These are phyloP conservation scores for Saccharomycopsis vini DNA, from an alignment of 805 yeast genomes.

Conservation along the genomic window DNA sequence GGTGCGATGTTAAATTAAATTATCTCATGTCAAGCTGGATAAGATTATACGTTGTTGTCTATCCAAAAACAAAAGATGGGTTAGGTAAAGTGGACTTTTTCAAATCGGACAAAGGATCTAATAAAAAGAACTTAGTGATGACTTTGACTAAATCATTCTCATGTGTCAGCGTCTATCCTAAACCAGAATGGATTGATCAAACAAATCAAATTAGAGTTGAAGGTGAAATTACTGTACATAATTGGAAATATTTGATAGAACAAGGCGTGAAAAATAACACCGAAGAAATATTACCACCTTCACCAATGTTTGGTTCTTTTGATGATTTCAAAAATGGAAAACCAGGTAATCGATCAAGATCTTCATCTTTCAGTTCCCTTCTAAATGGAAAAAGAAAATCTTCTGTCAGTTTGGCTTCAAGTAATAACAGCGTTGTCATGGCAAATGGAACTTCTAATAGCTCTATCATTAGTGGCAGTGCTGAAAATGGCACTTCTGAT, in stretches of 20 bases:
- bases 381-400: conserved; percentile 12
- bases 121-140: conserved; percentile 44
- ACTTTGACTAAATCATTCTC: conserved; percentile 36
- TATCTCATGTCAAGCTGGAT: conserved; percentile 49
- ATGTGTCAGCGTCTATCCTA: conserved; percentile 52
- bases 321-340: background rate
- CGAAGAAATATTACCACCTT: conserved; percentile 8
- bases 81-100: conserved; percentile 48
- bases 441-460: background rate
- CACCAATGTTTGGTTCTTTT: conserved; percentile 8
- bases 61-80: conserved; percentile 32
- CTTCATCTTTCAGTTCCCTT: conserved; percentile 16
- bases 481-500: conserved; percentile 5
- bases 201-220: conserved; percentile 47
- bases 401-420: conserved; percentile 11
- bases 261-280: conserved; percentile 12
- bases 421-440: background rate
- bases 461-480: conserved; percentile 14
- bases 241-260: conserved; percentile 15
- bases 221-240: conserved; percentile 41
- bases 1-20: conserved; percentile 56
- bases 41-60: conserved; percentile 41
- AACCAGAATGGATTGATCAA: conserved; percentile 46
- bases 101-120: conserved; percentile 34
- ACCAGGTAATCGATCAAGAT: conserved; percentile 14